Evolutionary conservation across 768 basidiomycete species (phyloP), one percentile per base, ranked within the genome.

Genomic region (Tephrocybe sp.): DNA sequence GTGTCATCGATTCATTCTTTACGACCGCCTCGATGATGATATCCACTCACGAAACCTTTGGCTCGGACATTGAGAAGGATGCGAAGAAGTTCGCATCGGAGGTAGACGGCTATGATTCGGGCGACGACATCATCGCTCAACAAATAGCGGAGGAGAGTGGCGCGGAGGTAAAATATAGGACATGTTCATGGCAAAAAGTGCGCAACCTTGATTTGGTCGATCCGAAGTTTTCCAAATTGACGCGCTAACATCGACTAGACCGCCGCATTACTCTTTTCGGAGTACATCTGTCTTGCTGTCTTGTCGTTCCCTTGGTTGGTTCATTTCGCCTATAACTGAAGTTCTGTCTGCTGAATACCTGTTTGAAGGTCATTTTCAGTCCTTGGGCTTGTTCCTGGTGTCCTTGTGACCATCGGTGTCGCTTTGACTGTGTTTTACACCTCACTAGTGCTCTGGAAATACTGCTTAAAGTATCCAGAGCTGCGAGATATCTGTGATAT

Each of bases 401-500:
- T 76, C 21, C 59, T 77, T 26, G 68, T 76, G 3, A 75, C 74
- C 0, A 47, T 76, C 7, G 65, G 66, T 4, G 70, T 74, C 18
- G 74, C 75, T 7, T 65, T 62, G 8, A 65, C 61, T 18, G 68
- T 69, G 14, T 66, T 71, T 23, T 77, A 81, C 59, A 81, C 79
- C 1, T 76, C 74, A 15, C 71, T 77, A 39, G 60, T 76, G 37
- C 68, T 76, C 26, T 75, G 78, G 75, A 66, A 70, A 34, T 81
- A 72, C 56, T 76, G 74, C 57, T 68, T 81, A 50, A 69, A 70
- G 42, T 73, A 81, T 51, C 78, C 78, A 1, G 74, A 79, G 55
- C 64, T 76, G 14, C 70, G 70, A 9, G 76, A 80, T 46, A 74
- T 79, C n/a, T 79, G 78, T 61, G 78, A 81, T 57, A 77, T 81